Percentiles rank a stretch among this genome's conserved stretches.
phyloP scores from a whole-genome alignment of 2,329 filamentous ascomycete species.

The Emydomyces testavorans region DNA sequence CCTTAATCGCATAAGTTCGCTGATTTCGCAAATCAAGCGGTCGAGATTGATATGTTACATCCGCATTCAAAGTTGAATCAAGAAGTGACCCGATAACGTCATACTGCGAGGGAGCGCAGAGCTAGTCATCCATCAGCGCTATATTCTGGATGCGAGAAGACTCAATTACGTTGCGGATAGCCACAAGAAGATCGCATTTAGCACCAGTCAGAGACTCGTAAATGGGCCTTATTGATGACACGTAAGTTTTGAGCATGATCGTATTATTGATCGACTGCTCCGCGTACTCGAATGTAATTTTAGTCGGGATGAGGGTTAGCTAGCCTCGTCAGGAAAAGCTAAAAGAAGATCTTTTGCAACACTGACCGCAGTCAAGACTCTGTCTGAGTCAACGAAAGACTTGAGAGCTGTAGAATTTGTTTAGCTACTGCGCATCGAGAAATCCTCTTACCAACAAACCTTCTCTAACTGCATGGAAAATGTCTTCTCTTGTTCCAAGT shows the following conservation, averaged over 20 bases:
- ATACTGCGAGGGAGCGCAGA: conserved; percentile 55
- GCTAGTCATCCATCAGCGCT: conserved; percentile 24
- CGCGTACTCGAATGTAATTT: conserved; percentile 53
- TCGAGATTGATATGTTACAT: conserved; percentile 64
- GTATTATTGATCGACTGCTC: conserved; percentile 80
- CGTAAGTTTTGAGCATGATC: conserved; percentile 73
- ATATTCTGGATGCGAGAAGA: neutral
- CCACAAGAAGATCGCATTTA: conserved; percentile 51
- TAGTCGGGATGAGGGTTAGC: conserved; percentile 64
- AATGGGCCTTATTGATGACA: conserved; percentile 55
- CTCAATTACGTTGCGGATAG: conserved; percentile 48
- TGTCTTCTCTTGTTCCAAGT: conserved; percentile 66
- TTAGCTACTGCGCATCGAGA: neutral
- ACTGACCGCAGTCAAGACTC: conserved; percentile 59
- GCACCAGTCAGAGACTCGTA: conserved; percentile 56
- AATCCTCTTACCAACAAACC: conserved; percentile 35
- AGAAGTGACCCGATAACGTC: conserved; percentile 54
- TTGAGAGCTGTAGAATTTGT: conserved; percentile 48
- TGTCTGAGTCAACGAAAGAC: conserved; percentile 66
- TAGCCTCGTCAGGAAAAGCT: conserved; percentile 27
- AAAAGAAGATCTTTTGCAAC: neutral
- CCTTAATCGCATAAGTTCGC: conserved; percentile 76
- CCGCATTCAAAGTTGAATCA: conserved; percentile 60
- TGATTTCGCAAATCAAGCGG: conserved; percentile 83
- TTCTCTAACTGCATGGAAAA: conserved; percentile 66